These are phyloP conservation scores for Pythium myriotylum DNA, from an alignment of 352 stramenopile genomes.

Conservation along the genomic window DNA sequence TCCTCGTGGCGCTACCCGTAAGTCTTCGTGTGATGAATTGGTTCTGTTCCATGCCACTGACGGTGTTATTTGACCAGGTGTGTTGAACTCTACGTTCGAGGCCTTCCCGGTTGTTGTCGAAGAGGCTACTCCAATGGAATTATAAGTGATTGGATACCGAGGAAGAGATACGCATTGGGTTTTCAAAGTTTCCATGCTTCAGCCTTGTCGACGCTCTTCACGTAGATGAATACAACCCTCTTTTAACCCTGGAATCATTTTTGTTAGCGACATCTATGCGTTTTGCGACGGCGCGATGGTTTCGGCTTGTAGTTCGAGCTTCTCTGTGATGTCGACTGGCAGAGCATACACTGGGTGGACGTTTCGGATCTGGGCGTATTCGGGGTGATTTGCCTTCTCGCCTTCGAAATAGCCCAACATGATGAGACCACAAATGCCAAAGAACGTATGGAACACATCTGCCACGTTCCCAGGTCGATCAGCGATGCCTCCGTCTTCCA, in stretches of 20 bases:
- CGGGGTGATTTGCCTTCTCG: conserved; percentile 50
- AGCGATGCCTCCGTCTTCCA: conserved; percentile 97
- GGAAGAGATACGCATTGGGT: neutral
- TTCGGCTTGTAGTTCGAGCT: conserved; percentile 85
- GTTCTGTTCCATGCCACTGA: too few relatives aligned
- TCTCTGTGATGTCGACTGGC: conserved; percentile 89
- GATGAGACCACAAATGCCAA: conserved; percentile 94
- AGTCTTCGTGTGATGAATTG: conserved; percentile 23
- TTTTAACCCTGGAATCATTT: conserved; percentile 10
- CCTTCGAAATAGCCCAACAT: conserved; percentile 94
- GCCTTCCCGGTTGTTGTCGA: conserved; percentile 73
- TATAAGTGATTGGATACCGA: conserved; percentile 40
- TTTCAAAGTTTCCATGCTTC: neutral
- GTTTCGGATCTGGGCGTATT: conserved; percentile 74
- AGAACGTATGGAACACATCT: conserved; percentile 99
- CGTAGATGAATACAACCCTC: conserved; percentile 14
- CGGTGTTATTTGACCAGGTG: conserved; percentile 32
- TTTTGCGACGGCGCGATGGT: conserved; percentile 36
- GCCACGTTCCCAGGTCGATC: conserved; percentile 96
- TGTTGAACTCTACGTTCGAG: conserved; percentile 76
- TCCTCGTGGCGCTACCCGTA: conserved; percentile 80
- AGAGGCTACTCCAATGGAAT: conserved; percentile 77
- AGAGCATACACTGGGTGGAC: conserved; percentile 97
- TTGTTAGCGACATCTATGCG: neutral
- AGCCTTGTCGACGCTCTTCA: neutral